Percentiles rank a stretch among this genome's conserved stretches.
phyloP scores from a whole-genome alignment of 1,284 basidiomycete genomes.

The Heterobasidion irregulare region DNA sequence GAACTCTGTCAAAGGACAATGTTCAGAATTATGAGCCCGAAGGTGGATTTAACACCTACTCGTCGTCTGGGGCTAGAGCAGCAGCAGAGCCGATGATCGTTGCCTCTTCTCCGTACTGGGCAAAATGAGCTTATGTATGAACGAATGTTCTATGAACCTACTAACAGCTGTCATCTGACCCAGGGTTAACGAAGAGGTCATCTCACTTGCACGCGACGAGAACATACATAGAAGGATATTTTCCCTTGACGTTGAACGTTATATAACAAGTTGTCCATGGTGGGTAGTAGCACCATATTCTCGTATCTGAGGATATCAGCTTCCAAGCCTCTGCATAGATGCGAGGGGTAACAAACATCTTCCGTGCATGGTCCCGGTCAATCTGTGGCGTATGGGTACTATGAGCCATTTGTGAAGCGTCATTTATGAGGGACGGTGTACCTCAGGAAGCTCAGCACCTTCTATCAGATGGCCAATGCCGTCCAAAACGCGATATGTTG shows the following conservation, averaged over 20 bases:
- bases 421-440: conserved; percentile 19
- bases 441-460: conserved; percentile 69
- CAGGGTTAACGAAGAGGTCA: no score
- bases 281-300: conserved; percentile 79
- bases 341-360: conserved; percentile 38
- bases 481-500: conserved; percentile 78
- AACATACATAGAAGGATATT: conserved; percentile 85
- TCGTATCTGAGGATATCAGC: conserved; percentile 45
- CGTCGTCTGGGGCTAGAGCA: conserved; percentile 76
- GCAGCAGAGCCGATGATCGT: conserved; percentile 88
- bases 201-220: neutral
- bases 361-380: conserved; percentile 62
- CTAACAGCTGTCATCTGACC: conserved; percentile 69
- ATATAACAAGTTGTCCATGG: conserved; percentile 83
- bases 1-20: conserved; percentile 34
- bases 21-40: neutral
- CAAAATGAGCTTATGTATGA: conserved; percentile 7
- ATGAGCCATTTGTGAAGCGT: neutral
- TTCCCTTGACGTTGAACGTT: conserved; percentile 92
- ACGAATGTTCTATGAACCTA: conserved; percentile 6
- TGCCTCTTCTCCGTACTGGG: conserved; percentile 85
- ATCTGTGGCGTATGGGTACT: conserved; percentile 36
- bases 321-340: neutral
- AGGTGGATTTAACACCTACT: conserved; percentile 45
- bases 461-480: conserved; percentile 66